These are phyloP conservation scores for Colletotrichum sp. DNA, from an alignment of 2,329 filamentous ascomycete species.

Conservation along the genomic window DNA sequence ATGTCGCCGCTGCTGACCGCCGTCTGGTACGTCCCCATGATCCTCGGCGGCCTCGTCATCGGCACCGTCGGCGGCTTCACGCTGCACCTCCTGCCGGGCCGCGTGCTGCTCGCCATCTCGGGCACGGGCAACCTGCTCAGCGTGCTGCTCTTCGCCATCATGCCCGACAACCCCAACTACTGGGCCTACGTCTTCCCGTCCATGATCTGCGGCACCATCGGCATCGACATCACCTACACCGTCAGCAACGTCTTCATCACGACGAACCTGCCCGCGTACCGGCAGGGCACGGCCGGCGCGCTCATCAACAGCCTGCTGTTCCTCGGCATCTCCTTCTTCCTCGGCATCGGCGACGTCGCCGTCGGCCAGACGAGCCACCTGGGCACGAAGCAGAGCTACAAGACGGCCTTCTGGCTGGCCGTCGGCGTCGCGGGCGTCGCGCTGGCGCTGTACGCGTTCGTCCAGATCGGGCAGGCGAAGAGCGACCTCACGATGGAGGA, in stretches of 20 bases:
- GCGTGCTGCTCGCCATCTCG: constrained; percentile 66
- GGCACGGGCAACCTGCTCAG: constrained; percentile 63
- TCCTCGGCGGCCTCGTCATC: constrained; percentile 70
- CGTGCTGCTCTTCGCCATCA: constrained; percentile 67
- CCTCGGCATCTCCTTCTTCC: constrained; percentile 73
- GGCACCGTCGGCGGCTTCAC: constrained; percentile 67
- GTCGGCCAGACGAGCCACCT: constrained; percentile 53
- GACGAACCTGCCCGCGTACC: constrained; percentile 67
- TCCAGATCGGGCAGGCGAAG: constrained; percentile 35
- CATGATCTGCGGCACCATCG: constrained; percentile 73
- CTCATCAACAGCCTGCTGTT: constrained; percentile 75
- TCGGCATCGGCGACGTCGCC: constrained; percentile 73
- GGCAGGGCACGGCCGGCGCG: constrained; percentile 75
- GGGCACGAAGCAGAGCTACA: constrained; percentile 59
- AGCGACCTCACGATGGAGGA: constrained; percentile 26
- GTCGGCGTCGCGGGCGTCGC: constrained; percentile 58
- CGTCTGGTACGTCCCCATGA: constrained; percentile 73
- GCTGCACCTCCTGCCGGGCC: constrained; percentile 70
- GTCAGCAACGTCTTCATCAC: constrained; percentile 81
- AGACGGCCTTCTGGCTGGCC: constrained; percentile 71
- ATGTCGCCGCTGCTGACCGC: constrained; percentile 67
- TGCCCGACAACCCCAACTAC: constrained; percentile 65
- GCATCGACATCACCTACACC: constrained; percentile 78
- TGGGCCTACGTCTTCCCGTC: constrained; percentile 79
- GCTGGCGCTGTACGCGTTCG: constrained; percentile 59